A percentile compares a stretch with the other conserved stretches of the same genome.
These are phyloP conservation scores for Phanerochaete carnosa DNA, from an alignment of 768 basidiomycete species.

Conservation along the genomic window DNA sequence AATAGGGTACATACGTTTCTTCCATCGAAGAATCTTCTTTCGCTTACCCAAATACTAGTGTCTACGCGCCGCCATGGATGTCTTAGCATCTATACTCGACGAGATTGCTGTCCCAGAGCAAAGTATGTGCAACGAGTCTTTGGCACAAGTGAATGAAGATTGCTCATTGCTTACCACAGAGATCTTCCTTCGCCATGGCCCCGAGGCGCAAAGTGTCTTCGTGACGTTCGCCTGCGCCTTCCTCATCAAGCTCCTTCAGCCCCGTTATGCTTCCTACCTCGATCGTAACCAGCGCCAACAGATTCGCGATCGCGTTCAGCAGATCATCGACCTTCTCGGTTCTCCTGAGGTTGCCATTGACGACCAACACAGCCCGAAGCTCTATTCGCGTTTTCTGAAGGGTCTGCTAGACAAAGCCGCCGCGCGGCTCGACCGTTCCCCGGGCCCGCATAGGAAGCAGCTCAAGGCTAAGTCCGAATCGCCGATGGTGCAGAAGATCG, in stretches of 20 bases:
- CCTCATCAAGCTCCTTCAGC: slow-evolving; percentile 83
- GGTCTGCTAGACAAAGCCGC: slow-evolving; percentile 50
- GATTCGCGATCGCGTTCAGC: slow-evolving; percentile 61
- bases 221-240: slow-evolving; percentile 80
- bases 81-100: slow-evolving; percentile 29
- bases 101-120: slow-evolving; percentile 21
- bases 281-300: slow-evolving; percentile 54
- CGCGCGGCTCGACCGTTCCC: slow-evolving; percentile 12
- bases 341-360: slow-evolving; percentile 74
- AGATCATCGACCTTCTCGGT: slow-evolving; percentile 63
- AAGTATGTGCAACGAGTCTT: slow-evolving; percentile 10
- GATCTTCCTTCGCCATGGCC: slow-evolving; percentile 64
- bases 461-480: slow-evolving; percentile 13
- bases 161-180: slow-evolving; percentile 28
- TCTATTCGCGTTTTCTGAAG: slow-evolving; percentile 77
- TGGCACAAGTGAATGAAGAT: neutral
- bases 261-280: slow-evolving; percentile 64
- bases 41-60: slow-evolving; percentile 12
- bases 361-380: slow-evolving; percentile 75
- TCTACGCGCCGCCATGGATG: slow-evolving; percentile 21
- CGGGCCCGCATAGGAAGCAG: neutral
- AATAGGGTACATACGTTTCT: slow-evolving; percentile 16
- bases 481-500: slow-evolving; percentile 1
- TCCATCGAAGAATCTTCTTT: neutral
- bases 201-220: slow-evolving; percentile 78